Evolutionary conservation across 345 rosid species (phyloP), one percentile per base, ranked within the genome.

Genomic region (Arabidopsis suecica): DNA sequence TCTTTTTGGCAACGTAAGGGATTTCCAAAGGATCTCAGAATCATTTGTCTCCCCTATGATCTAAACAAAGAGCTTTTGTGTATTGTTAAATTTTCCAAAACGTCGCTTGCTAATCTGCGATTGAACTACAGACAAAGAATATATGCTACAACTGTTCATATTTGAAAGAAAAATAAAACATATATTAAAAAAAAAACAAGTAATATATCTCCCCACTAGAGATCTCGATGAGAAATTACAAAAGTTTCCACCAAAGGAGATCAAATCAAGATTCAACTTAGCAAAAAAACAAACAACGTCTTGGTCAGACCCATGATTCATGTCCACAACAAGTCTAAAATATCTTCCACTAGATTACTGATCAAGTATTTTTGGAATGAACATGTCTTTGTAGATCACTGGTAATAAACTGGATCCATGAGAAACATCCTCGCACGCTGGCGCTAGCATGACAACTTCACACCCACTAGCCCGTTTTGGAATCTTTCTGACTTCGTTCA

Each of bases 381-480:
- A 30, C 37, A 30, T 28, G 37, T 28, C 3, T 25, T n/a, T 0
- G 37, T 30, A 55, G 37, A 55, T 55, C 5, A 28, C 2, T 6
- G 60, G 60, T 13, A 55, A 30, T 55, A 28, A 13, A 30, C 60
- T 55, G 60, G 37, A 55, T 13, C 60, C 60, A 55, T 55, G 37
- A 55, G 60, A 30, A 55, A 1, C 9, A 30, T 28, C 37, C 59
- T 55, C 10, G 37, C 6, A 6, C 14, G 20, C 18, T 55, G 60
- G 60, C 18, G 30, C 6, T 30, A 30, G 37, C 60, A 55, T 55
- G 5, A 6, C 60, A 55, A 55, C 37, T 55, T 55, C 2, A 55
- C 60, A 55, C 18, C 18, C 32, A 0, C 2, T 6, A 55, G 2
- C 14, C 20, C 37, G 33, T 55, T 55, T 55, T 28, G 37, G 60